Conservation (phyloP, 345 rosid genomes). For the Euphorbia peplus region DNA sequence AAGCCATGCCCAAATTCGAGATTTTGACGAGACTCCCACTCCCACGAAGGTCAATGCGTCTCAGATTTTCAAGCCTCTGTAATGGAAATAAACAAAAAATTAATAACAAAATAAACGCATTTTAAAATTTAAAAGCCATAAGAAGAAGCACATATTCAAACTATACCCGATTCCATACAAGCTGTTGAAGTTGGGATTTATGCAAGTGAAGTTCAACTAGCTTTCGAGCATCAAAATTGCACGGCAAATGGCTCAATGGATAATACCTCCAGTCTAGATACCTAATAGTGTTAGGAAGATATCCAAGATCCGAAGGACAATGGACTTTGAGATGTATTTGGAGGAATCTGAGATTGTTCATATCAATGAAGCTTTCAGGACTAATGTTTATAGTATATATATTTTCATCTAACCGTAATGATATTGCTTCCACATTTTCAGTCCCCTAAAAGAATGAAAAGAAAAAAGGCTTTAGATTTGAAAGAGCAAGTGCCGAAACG, state of each 20-base stretch:
- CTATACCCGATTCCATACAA: slow-evolving; percentile 2
- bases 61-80: slow-evolving; percentile 10
- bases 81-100: neutral
- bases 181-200: neutral
- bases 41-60: neutral
- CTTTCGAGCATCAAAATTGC: neutral
- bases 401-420: neutral
- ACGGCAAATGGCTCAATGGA: neutral
- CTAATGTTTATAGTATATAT: neutral
- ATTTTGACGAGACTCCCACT: neutral
- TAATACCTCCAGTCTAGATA: neutral
- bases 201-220: slow-evolving; percentile 9
- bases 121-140: too few relatives aligned
- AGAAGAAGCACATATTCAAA: too few relatives aligned
- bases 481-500: neutral
- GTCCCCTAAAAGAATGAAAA: neutral
- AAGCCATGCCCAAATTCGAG: neutral
- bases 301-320: neutral
- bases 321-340: neutral
- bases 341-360: slow-evolving; percentile 2
- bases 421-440: neutral
- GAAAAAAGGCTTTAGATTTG: neutral
- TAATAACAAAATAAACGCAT: neutral
- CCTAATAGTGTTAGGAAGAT: slow-evolving; percentile 3
- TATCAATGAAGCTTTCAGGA: neutral